phyloP scores from a whole-genome alignment of 2,329 filamentous ascomycete genomes.

The Huntiella decipiens region DNA sequence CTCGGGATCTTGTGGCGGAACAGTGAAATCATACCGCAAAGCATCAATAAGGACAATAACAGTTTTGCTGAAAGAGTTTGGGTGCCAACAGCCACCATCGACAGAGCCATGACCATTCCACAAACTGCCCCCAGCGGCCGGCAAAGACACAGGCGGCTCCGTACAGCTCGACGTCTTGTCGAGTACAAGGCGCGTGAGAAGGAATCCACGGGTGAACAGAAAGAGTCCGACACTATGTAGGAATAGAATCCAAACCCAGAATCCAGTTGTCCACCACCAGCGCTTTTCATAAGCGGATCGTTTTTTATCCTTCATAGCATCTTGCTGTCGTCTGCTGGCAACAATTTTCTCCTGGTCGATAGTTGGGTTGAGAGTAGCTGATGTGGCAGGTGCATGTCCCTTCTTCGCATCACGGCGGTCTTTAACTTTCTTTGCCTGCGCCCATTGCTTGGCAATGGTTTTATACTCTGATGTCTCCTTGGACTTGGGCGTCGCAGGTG shows the following conservation, averaged over 20 bases:
- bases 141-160: slow-evolving; percentile 42
- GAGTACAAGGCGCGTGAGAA: slow-evolving; percentile 68
- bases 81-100: slow-evolving; percentile 78
- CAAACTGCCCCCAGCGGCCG: background rate
- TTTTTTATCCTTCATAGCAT: slow-evolving; percentile 5
- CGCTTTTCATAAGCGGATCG: slow-evolving; percentile 26
- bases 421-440: slow-evolving; percentile 31
- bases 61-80: slow-evolving; percentile 79
- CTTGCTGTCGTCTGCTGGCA: slow-evolving; percentile 2
- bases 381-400: background rate
- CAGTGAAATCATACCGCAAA: slow-evolving; percentile 87
- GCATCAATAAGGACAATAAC: slow-evolving; percentile 85
- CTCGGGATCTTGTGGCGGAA: slow-evolving; percentile 44
- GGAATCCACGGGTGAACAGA: slow-evolving; percentile 87
- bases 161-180: slow-evolving; percentile 56
- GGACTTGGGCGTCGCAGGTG: background rate
- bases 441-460: slow-evolving; percentile 33
- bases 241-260: slow-evolving; percentile 50
- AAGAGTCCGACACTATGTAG: slow-evolving; percentile 69
- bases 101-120: slow-evolving; percentile 25
- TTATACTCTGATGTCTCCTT: slow-evolving; percentile 24
- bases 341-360: slow-evolving; percentile 6
- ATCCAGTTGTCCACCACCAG: slow-evolving; percentile 40
- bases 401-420: slow-evolving; percentile 22
- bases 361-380: background rate